phyloP scores from a whole-genome alignment of 139 green algal species.

The Mesotaenium endlicherianum region DNA sequence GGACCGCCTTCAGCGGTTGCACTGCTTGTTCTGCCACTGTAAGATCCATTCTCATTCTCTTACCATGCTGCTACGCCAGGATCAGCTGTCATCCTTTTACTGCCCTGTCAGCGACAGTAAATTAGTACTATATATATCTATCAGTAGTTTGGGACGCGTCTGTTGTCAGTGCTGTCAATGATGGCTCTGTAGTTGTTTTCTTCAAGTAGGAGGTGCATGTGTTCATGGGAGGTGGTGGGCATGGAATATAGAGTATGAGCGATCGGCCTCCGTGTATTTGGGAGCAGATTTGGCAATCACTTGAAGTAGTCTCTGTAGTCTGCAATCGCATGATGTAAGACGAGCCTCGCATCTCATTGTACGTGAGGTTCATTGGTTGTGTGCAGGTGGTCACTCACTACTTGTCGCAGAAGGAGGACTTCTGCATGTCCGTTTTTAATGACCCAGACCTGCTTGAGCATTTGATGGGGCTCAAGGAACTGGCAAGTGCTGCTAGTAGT shows the following conservation, averaged over 20 bases:
- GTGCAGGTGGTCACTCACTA: conserved; percentile 70
- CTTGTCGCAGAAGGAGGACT: conserved; percentile 53
- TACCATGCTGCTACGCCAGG: background rate
- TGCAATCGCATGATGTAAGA: background rate
- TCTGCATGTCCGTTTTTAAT: conserved; percentile 61
- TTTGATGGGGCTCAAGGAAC: conserved; percentile 74
- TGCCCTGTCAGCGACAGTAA: background rate
- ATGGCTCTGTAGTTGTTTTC: background rate
- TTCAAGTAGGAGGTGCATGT: background rate
- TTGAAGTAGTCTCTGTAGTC: background rate
- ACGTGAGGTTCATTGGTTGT: background rate
- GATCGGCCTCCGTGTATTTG: background rate
- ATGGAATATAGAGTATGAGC: background rate
- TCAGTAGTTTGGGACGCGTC: background rate
- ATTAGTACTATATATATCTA: background rate
- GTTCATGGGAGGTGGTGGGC: background rate
- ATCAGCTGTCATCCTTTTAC: background rate
- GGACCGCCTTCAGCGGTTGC: conserved; percentile 80
- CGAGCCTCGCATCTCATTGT: too few relatives aligned
- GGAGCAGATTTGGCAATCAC: background rate
- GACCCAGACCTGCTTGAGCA: conserved; percentile 68
- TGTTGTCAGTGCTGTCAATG: background rate
- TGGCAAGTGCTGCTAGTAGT: conserved; percentile 58
- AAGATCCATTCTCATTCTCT: conserved; percentile 9
- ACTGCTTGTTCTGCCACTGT: conserved; percentile 77